Conservation (phyloP, 2,329 filamentous ascomycete genomes). For the Massarina eburnea region DNA sequence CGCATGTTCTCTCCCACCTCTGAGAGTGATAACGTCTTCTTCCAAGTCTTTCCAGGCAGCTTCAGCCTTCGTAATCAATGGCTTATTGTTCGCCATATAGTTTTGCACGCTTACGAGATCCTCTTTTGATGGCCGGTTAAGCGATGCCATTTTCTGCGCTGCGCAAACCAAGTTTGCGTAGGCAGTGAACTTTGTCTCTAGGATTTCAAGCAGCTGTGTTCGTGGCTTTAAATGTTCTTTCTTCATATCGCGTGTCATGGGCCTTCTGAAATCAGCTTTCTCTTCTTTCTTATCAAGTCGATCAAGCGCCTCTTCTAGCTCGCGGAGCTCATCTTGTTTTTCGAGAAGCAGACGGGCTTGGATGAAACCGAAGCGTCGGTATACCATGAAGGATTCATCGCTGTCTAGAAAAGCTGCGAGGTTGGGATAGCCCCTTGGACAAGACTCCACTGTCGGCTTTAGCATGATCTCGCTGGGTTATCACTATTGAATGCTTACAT, state of each 20-base stretch:
- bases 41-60: constrained; percentile 40
- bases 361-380: constrained; percentile 46
- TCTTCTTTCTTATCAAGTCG: constrained; percentile 5
- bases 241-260: constrained; percentile 8
- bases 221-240: background rate
- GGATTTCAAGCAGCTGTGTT: constrained; percentile 3
- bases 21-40: constrained; percentile 45
- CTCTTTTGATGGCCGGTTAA: constrained; percentile 29
- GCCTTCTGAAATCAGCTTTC: background rate
- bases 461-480: background rate
- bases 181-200: constrained; percentile 11
- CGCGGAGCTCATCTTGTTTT: constrained; percentile 14
- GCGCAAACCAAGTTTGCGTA: constrained; percentile 17
- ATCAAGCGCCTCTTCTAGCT: constrained; percentile 29
- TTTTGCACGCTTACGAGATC: constrained; percentile 19
- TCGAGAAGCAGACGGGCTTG: constrained; percentile 38
- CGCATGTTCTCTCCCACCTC: constrained; percentile 41
- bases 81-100: constrained; percentile 8
- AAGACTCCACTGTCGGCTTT: constrained; percentile 14
- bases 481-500: background rate
- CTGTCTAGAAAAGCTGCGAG: constrained; percentile 46
- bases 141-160: constrained; percentile 9
- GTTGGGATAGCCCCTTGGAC: constrained; percentile 39
- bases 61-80: constrained; percentile 18
- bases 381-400: constrained; percentile 47